Percentiles rank a stretch among this genome's conserved stretches.
These are phyloP conservation scores for Epichloe glyceriae DNA, from an alignment of 2,329 filamentous ascomycete genomes.

Conservation along the genomic window DNA sequence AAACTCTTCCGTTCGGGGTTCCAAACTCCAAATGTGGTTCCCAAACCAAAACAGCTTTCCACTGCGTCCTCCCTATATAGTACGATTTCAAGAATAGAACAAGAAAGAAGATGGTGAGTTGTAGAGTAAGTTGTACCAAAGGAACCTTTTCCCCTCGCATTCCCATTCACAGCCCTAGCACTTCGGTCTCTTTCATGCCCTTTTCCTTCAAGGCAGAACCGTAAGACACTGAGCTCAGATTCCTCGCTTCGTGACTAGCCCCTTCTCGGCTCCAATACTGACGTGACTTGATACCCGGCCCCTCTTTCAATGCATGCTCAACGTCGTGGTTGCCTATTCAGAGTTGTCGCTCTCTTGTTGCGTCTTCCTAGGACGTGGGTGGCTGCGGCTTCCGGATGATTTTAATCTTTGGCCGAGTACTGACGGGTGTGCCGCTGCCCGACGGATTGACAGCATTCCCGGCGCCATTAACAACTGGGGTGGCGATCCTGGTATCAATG, in stretches of 20 bases:
- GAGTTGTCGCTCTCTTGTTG: not conserved
- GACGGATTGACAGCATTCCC: conserved; percentile 14
- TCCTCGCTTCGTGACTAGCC: too few relatives aligned
- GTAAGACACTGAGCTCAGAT: too few relatives aligned
- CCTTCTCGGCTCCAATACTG: too few relatives aligned
- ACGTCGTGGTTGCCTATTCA: not conserved
- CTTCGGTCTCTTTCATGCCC: too few relatives aligned
- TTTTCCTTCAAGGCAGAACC: too few relatives aligned
- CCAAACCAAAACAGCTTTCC: not conserved
- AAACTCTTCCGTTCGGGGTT: not conserved
- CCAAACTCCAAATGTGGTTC: not conserved
- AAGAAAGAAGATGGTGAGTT: too few relatives aligned
- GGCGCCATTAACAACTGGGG: conserved; percentile 13
- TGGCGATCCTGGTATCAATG: conserved; percentile 10
- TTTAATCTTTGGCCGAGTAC: conserved; percentile 23
- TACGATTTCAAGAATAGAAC: not conserved
- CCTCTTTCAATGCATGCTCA: too few relatives aligned
- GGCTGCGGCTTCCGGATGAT: conserved; percentile 23
- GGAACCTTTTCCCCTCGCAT: not conserved
- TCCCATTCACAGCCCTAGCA: not conserved
- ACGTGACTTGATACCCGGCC: too few relatives aligned
- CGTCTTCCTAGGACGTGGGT: conserved; percentile 10
- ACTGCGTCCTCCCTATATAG: not conserved
- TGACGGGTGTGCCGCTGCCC: conserved; percentile 11
- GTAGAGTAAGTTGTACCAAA: too few relatives aligned